A percentile compares a stretch with the other conserved stretches of the same genome.
These are phyloP conservation scores for Phytophthora pseudosyringae DNA, from an alignment of 352 stramenopile genomes.

Conservation along the genomic window DNA sequence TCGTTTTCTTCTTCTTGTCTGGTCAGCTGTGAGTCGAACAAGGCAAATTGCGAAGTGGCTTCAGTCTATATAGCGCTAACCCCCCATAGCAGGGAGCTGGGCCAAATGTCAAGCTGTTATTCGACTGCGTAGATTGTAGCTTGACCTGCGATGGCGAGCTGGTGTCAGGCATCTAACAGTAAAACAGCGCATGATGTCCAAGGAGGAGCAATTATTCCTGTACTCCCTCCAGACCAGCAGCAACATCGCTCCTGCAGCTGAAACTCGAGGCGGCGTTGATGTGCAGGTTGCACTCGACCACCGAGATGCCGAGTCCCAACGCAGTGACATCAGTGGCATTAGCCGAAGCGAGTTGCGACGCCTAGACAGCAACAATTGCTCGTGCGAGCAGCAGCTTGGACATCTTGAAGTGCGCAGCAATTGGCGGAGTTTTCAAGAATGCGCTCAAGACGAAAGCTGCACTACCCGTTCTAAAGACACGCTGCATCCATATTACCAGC, in stretches of 20 bases:
- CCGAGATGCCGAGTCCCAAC: neutral
- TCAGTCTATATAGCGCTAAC: neutral
- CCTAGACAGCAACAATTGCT: conserved; percentile 6
- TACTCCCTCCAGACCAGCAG: conserved; percentile 4
- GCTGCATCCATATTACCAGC: too few relatives aligned
- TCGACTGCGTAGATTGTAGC: too few relatives aligned
- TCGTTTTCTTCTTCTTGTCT: conserved; percentile 15
- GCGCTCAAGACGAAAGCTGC: too few relatives aligned
- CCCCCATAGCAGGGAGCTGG: too few relatives aligned
- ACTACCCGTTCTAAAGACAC: too few relatives aligned
- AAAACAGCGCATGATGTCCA: conserved; percentile 5
- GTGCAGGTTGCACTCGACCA: conserved; percentile 3
- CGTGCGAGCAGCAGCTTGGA: conserved; percentile 10
- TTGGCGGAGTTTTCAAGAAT: conserved; percentile 18
- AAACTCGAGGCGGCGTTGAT: conserved; percentile 9
- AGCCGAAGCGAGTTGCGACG: conserved; percentile 7
- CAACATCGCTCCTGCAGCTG: neutral
- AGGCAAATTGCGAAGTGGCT: conserved; percentile 2
- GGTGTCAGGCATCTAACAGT: too few relatives aligned
- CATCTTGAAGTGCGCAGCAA: conserved; percentile 14
- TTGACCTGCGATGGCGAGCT: neutral
- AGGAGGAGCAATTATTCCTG: conserved; percentile 1
- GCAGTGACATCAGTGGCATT: neutral
- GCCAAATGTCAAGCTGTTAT: too few relatives aligned
- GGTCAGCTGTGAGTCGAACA: neutral